Conservation (phyloP, 495 filamentous ascomycete species). For the Bathelium albidoporum region DNA sequence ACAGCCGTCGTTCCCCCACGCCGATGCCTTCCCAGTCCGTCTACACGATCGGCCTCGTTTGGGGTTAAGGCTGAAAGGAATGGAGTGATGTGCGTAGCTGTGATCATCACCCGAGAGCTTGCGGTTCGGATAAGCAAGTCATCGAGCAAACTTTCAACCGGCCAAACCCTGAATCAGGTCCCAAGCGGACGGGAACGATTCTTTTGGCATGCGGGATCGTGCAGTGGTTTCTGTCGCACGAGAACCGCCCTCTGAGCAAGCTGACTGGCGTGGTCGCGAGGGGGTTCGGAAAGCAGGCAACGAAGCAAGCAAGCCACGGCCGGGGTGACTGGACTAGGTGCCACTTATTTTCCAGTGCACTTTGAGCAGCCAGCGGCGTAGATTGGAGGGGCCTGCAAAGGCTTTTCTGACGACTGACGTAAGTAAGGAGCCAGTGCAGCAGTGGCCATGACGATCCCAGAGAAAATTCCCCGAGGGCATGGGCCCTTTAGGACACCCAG, state of each 20-base stretch:
- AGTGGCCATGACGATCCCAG: not conserved
- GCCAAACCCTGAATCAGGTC: not conserved
- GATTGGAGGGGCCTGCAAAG: not conserved
- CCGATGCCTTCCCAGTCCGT: not conserved
- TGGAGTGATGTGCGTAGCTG: not conserved
- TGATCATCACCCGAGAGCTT: not conserved
- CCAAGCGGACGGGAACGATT: not conserved
- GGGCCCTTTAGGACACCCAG: not conserved
- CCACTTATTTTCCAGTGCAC: too few species aligned
- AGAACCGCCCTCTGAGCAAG: not conserved
- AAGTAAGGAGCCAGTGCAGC: not conserved
- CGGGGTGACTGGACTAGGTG: too few species aligned
- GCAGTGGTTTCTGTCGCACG: not conserved
- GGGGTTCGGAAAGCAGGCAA: not conserved
- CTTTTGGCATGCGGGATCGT: not conserved
- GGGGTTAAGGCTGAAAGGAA: not conserved
- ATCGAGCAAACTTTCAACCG: not conserved
- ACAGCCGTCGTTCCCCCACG: not conserved
- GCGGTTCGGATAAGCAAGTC: constrained; percentile 2
- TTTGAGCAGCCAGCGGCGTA: too few species aligned
- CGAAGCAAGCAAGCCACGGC: not conserved
- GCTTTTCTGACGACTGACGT: not conserved
- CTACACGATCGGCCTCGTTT: too few species aligned
- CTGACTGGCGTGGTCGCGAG: not conserved
- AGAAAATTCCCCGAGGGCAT: not conserved